A percentile compares a stretch with the other conserved stretches of the same genome.
These are phyloP conservation scores for Neoboletus magnificus DNA, from an alignment of 768 basidiomycete species.

Conservation along the genomic window DNA sequence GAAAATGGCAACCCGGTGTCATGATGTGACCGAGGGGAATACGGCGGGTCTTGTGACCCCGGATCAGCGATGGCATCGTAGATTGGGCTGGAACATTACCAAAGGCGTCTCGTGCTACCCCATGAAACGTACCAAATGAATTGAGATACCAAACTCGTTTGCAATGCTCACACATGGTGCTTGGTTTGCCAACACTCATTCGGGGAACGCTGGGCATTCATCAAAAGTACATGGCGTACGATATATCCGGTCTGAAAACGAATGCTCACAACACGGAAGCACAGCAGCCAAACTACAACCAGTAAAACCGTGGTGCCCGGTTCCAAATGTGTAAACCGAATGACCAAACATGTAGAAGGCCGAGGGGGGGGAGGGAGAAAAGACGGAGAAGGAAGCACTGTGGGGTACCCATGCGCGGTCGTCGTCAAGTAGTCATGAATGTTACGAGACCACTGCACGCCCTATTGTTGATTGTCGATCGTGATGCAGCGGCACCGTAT, in stretches of 20 bases:
- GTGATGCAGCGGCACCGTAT: conserved; percentile 22
- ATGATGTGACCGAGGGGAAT: not conserved
- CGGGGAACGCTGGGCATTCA: not conserved
- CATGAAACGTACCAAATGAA: not conserved
- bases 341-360: not conserved
- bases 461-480: conserved; percentile 1
- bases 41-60: not conserved
- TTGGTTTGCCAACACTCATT: not conserved
- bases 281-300: not conserved
- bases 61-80: not conserved
- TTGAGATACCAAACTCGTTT: not conserved
- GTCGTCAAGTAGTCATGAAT: conserved; percentile 15
- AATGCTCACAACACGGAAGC: not conserved
- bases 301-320: not conserved
- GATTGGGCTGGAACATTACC: not conserved
- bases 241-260: not conserved
- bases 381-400: conserved; percentile 13
- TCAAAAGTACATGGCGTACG: not conserved
- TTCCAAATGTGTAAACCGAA: not conserved
- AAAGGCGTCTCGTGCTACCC: not conserved
- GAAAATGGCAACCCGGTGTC: not conserved
- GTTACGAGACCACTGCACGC: not conserved
- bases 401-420: not conserved
- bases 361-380: conserved; percentile 9
- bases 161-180: not conserved